These are phyloP conservation scores for Eucalyptus sideroxylon DNA, from an alignment of 345 rosid species.

Conservation along the genomic window DNA sequence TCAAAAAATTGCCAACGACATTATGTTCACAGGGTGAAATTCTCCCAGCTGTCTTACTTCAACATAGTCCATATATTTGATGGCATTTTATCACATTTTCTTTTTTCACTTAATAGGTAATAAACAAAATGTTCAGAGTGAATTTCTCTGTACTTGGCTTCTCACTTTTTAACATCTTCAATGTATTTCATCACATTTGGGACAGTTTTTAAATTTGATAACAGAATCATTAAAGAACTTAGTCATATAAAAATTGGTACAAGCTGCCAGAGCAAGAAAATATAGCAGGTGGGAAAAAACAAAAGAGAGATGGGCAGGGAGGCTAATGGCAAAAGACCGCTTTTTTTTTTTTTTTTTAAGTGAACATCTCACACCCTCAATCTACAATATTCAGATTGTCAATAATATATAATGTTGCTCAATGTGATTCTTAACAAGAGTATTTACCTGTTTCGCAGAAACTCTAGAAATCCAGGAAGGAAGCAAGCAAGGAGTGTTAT, in stretches of 20 bases:
- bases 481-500: slow-evolving; percentile 90
- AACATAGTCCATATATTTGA: neutral
- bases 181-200: neutral
- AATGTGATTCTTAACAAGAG: neutral
- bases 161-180: neutral
- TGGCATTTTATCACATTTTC: neutral
- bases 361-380: neutral
- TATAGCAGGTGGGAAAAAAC: neutral
- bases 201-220: neutral
- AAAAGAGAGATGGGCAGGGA: neutral
- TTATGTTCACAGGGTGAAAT: neutral
- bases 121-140: neutral
- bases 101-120: neutral
- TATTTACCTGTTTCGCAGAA: slow-evolving; percentile 84
- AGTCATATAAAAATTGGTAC: neutral
- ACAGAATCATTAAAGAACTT: neutral
- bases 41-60: neutral
- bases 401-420: neutral
- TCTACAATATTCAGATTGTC: neutral
- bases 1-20: neutral
- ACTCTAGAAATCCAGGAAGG: slow-evolving; percentile 93
- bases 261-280: neutral
- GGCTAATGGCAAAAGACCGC: neutral
- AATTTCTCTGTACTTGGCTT: neutral
- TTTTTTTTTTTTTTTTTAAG: neutral